Evolutionary conservation across 176 grass and related monocot genomes (phyloP).

Genomic region (Oryza punctata): DNA sequence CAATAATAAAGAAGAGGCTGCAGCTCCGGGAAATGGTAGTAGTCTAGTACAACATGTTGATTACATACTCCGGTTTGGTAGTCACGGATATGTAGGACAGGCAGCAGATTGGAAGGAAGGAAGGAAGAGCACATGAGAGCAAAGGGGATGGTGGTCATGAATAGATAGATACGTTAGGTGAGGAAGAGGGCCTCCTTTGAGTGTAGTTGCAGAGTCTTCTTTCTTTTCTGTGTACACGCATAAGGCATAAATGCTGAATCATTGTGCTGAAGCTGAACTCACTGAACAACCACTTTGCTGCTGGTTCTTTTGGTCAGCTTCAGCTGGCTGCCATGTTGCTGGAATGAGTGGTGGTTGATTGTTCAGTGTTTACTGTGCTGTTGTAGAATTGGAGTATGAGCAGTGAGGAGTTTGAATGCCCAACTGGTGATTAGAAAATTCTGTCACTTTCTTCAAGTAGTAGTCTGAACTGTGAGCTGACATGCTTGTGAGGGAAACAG

Average conservation of each 20-base stretch:
- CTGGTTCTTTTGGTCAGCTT: conserved; percentile 26
- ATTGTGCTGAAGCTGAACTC: conserved; percentile 22
- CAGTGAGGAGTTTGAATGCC: neutral
- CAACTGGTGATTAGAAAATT: neutral
- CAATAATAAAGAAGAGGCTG: conserved; percentile 18
- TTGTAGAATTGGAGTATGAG: neutral
- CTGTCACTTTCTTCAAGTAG: conserved; percentile 7
- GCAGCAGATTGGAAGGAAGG: conserved; percentile 1
- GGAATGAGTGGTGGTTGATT: neutral
- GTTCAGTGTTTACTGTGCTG: neutral
- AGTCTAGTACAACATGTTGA: neutral
- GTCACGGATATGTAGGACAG: conserved; percentile 18
- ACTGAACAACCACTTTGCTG: conserved; percentile 32
- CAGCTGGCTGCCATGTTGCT: conserved; percentile 7
- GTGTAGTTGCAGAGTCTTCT: conserved; percentile 34
- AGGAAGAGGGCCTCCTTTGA: conserved; percentile 31
- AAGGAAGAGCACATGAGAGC: conserved; percentile 32
- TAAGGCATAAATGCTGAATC: conserved; percentile 14
- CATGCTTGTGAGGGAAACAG: neutral
- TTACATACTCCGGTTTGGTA: conserved; percentile 1
- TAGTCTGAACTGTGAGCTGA: neutral
- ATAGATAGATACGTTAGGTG: conserved; percentile 40
- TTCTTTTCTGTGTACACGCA: neutral
- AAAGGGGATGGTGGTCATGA: conserved; percentile 1
- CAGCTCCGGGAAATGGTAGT: neutral